These are phyloP conservation scores for Pleurotus pulmonarius DNA, from an alignment of 768 basidiomycete species.

Conservation along the genomic window DNA sequence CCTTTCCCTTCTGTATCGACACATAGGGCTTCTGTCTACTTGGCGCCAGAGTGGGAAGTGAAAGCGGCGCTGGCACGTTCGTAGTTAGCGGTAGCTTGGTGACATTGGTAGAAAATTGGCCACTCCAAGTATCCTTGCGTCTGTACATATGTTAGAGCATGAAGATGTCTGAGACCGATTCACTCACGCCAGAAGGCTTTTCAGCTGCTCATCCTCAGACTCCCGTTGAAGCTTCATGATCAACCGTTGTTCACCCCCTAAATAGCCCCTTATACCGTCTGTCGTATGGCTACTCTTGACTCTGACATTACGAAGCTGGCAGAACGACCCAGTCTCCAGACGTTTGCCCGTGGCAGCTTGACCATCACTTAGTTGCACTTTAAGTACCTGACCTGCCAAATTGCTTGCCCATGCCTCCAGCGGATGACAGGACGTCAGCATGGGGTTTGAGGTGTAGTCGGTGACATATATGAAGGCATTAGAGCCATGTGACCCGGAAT, in stretches of 20 bases:
- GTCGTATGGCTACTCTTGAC: constrained; percentile 31
- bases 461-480: constrained; percentile 49
- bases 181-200: constrained; percentile 38
- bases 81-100: background rate
- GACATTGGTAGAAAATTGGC: background rate
- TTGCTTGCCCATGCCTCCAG: constrained; percentile 35
- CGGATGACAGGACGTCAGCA: constrained; percentile 28
- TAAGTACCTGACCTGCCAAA: constrained; percentile 49
- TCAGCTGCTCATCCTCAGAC: constrained; percentile 33
- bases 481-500: constrained; percentile 21
- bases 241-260: constrained; percentile 43
- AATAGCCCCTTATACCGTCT: constrained; percentile 32
- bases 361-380: constrained; percentile 45
- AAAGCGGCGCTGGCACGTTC: background rate
- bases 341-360: constrained; percentile 38
- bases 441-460: constrained; percentile 56
- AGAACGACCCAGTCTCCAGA: constrained; percentile 37
- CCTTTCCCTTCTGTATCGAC: constrained; percentile 32
- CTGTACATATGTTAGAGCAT: constrained; percentile 11
- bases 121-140: constrained; percentile 26
- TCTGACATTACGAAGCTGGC: constrained; percentile 48
- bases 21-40: constrained; percentile 13
- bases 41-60: background rate
- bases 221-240: constrained; percentile 39
- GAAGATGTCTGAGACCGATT: background rate